Evolutionary conservation across 176 grass and related monocot genomes (phyloP).

Genomic region (Eremochloa ophiuroides): DNA sequence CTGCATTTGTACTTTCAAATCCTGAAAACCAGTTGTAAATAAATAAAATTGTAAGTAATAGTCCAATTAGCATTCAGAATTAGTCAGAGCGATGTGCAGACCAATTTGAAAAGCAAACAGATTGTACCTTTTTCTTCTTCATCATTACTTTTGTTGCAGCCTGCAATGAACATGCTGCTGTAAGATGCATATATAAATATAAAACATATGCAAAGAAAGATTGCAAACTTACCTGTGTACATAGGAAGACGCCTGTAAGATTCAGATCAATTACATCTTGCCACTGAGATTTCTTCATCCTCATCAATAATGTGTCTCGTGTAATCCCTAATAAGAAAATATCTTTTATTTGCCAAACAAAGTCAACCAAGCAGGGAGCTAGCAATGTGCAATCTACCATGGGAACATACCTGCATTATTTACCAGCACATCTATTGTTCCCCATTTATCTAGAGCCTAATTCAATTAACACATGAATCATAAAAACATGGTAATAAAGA

Average conservation of each 20-base stretch:
- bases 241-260: constrained; percentile 94
- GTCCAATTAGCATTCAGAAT: neutral
- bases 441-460: constrained; percentile 85
- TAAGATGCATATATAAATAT: constrained; percentile 27
- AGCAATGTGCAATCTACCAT: constrained; percentile 1
- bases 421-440: constrained; percentile 89
- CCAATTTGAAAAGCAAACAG: neutral
- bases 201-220: neutral
- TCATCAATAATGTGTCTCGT: constrained; percentile 89
- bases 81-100: neutral
- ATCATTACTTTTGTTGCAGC: constrained; percentile 98
- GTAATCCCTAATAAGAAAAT: constrained; percentile 74
- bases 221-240: constrained; percentile 65
- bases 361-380: neutral
- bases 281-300: constrained; percentile 99
- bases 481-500: constrained; percentile 12
- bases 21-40: neutral
- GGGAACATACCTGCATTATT: constrained; percentile 83
- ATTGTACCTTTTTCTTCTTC: constrained; percentile 87
- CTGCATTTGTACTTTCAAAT: neutral
- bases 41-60: neutral
- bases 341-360: neutral
- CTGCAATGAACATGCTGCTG: constrained; percentile 40
- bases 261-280: constrained; percentile 98
- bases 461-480: constrained; percentile 24